phyloP scores from a whole-genome alignment of 2,329 filamentous ascomycete species.

The Tolypocladium ophioglossoides region DNA sequence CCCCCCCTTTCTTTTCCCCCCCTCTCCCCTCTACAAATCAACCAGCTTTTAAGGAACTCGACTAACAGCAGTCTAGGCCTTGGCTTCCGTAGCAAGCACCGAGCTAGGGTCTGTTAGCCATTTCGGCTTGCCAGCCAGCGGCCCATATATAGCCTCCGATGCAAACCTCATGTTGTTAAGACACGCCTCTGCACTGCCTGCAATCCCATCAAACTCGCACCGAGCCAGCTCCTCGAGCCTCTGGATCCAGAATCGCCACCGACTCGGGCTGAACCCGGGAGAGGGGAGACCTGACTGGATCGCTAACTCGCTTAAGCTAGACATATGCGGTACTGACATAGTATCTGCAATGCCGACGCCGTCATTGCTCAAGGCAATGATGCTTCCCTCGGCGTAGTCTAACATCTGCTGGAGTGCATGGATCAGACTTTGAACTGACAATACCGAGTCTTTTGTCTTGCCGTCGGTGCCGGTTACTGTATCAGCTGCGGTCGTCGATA shows the following conservation, averaged over 20 bases:
- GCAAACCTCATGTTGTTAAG: background rate
- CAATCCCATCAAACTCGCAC: background rate
- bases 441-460: background rate
- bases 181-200: background rate
- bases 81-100: background rate
- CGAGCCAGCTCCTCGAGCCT: background rate
- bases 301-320: background rate
- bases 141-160: background rate
- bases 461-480: too few relatives aligned
- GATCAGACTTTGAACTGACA: background rate
- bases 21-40: too few relatives aligned
- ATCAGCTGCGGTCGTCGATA: background rate
- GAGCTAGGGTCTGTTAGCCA: background rate
- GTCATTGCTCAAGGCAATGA: background rate
- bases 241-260: slow-evolving; percentile 1
- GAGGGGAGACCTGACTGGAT: background rate
- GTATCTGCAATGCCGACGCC: background rate
- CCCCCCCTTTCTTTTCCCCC: too few relatives aligned
- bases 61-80: background rate
- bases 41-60: too few relatives aligned
- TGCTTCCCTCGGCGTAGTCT: background rate
- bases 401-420: background rate
- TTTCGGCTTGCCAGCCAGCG: background rate
- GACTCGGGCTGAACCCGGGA: background rate
- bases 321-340: background rate